Base-by-base conservation (phyloP, 768 basidiomycete species). In the Daedalea quercina region DNA sequence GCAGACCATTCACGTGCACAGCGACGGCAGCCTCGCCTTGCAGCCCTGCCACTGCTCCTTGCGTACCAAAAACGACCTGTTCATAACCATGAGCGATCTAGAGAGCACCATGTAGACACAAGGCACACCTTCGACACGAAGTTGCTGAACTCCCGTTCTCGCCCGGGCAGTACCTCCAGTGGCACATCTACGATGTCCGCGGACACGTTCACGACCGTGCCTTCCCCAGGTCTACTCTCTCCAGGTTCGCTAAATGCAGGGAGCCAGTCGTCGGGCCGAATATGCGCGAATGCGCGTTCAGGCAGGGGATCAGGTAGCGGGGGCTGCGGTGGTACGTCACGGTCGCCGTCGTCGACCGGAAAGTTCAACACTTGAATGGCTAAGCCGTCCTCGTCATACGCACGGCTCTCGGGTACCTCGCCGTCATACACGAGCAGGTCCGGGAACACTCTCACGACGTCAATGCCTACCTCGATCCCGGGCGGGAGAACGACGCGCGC, bases 341-440 rank as follows among this genome's bases (percentile, higher is more conserved):
- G 44, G 44, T 57, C 59, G 20, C 57, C 44, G 28, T 54, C 53
- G 12, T 45, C 15, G 9, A 51, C 51, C 24, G 35, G 48, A 22
- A 22, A 35, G 25, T 51, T 46, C 52, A 45, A 12, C 8, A 35
- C 40, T 1, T 45, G 9, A 52, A 28, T 12, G n/a, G 24, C 23
- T 17, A 26, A 19, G 6, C 44, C 42, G 9, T 11, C 6, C n/a
- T 54, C 50, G 33, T 54, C 33, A 11, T 11, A 11, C 28, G 28
- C 9, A 54, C 56, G 20, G 61, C 57, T 42, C 0, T 72, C 67
- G 6, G 81, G 78, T 0, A 79, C 75, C 20, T 81, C 79, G 2
- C 90, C 90, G 57, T 93, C 90, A 53, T 80, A 91, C 3, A 92
- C 76, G 6, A 91, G 66, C 24, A 87, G 82, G 63, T 93, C 90